phyloP scores from a whole-genome alignment of 257 asterid genomes.

The Eustoma russellianum region DNA sequence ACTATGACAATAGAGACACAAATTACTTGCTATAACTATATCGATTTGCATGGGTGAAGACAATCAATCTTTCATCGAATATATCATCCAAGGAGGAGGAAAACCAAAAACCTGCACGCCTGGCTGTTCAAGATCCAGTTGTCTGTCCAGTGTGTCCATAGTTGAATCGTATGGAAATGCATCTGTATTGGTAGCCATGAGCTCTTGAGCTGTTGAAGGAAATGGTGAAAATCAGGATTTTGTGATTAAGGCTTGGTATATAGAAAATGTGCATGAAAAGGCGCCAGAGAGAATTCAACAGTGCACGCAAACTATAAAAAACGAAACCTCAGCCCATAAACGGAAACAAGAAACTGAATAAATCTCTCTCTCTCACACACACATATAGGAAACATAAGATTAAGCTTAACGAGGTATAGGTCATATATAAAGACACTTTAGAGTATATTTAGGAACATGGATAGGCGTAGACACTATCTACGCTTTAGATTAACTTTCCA shows the following conservation, averaged over 20 bases:
- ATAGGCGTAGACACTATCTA: no score
- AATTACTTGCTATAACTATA: not conserved
- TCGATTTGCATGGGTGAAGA: not conserved
- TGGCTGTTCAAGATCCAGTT: conserved; percentile 91
- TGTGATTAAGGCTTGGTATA: not conserved
- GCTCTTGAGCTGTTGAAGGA: conserved; percentile 35
- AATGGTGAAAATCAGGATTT: not conserved
- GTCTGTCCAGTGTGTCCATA: conserved; percentile 62
- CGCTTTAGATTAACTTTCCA: no score
- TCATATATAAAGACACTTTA: no score
- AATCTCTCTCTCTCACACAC: no score
- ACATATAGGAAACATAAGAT: no score
- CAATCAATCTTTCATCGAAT: not conserved
- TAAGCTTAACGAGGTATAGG: no score
- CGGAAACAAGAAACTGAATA: not conserved
- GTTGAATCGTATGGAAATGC: conserved; percentile 82
- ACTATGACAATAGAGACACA: not conserved
- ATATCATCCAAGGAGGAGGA: not conserved
- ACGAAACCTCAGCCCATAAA: not conserved
- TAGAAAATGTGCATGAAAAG: not conserved
- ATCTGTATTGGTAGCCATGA: conserved; percentile 66
- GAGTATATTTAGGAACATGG: no score
- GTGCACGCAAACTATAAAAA: not conserved
- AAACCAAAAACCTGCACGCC: not conserved
- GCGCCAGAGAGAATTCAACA: not conserved